Evolutionary conservation across 371 early-diverging fungal species (phyloP).

Genomic region (Lichtheimia ramosa): DNA sequence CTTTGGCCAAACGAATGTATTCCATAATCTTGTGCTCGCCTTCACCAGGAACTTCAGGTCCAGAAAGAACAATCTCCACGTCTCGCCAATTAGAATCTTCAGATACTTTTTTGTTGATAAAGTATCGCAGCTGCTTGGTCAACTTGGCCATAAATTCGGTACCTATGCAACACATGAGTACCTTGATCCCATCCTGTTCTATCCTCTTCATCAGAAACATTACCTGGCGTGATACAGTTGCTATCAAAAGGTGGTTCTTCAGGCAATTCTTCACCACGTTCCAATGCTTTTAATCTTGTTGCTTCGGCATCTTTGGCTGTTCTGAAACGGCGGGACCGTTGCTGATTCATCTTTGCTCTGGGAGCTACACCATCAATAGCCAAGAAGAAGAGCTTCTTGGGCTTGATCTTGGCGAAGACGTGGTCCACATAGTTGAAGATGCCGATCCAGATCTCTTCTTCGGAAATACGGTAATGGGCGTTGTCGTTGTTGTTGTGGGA

Average conservation of each 20-base stretch:
- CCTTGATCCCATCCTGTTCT: neutral
- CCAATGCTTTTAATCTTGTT: constrained; percentile 54
- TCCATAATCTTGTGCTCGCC: constrained; percentile 99
- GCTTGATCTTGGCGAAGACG: constrained; percentile 89
- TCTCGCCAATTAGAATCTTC: constrained; percentile 89
- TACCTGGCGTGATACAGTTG: constrained; percentile 99
- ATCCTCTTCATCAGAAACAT: neutral
- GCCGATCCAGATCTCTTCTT: constrained; percentile 92
- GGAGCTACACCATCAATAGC: constrained; percentile 99
- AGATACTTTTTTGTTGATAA: constrained; percentile 89
- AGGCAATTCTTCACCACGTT: constrained; percentile 71
- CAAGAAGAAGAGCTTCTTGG: constrained; percentile 94
- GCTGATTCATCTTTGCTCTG: constrained; percentile 99
- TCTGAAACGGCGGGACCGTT: constrained; percentile 96
- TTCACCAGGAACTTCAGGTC: constrained; percentile 98
- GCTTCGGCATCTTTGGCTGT: constrained; percentile 89
- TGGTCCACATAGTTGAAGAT: constrained; percentile 97
- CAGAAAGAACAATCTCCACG: constrained; percentile 90
- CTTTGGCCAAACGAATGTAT: constrained; percentile 88
- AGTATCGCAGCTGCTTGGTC: constrained; percentile 84
- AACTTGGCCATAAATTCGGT: constrained; percentile 98
- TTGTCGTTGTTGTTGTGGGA: constrained; percentile 91
- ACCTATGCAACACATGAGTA: constrained; percentile 33
- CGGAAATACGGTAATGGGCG: constrained; percentile 74
- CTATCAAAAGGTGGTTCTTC: constrained; percentile 89